These are phyloP conservation scores for Aspergillus baeticus DNA, from an alignment of 495 filamentous ascomycete species.

Conservation along the genomic window DNA sequence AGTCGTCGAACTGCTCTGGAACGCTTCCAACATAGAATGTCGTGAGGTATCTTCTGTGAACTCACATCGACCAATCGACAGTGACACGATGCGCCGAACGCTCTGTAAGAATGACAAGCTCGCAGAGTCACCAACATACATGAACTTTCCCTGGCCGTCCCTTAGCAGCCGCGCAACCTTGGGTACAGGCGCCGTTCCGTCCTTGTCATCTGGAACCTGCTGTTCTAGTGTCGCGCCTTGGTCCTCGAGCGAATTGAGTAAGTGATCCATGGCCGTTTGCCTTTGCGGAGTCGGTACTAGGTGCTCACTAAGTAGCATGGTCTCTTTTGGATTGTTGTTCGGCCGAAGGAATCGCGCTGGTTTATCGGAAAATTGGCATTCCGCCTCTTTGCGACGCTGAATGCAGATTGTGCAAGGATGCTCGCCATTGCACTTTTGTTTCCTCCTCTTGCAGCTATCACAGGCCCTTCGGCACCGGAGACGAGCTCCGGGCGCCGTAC, in stretches of 20 bases:
- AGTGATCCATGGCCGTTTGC: constrained; percentile 40
- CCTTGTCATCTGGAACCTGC: constrained; percentile 35
- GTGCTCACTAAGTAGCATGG: constrained; percentile 43
- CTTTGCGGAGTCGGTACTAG: constrained; percentile 33
- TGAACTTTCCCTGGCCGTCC: constrained; percentile 53
- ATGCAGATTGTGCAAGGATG: constrained; percentile 68
- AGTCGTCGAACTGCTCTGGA: constrained; percentile 39
- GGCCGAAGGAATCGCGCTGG: constrained; percentile 40
- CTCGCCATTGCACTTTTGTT: constrained; percentile 77
- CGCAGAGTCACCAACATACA: constrained; percentile 73
- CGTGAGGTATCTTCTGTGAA: constrained; percentile 70
- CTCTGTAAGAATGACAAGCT: constrained; percentile 70
- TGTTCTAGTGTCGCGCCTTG: constrained; percentile 34
- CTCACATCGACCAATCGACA: constrained; percentile 59
- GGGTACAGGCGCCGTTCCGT: constrained; percentile 40
- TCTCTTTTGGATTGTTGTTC: constrained; percentile 29
- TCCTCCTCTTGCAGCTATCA: constrained; percentile 75
- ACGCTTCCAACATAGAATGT: constrained; percentile 66
- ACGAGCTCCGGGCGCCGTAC: constrained; percentile 32
- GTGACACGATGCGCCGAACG: constrained; percentile 70
- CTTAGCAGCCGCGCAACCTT: constrained; percentile 53
- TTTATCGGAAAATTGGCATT: constrained; percentile 46
- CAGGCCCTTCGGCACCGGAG: constrained; percentile 56
- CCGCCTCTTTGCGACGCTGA: constrained; percentile 52
- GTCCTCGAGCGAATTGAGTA: constrained; percentile 41